Evolutionary conservation across 2,329 filamentous ascomycete genomes (phyloP), one percentile per base, ranked within the genome.

Genomic region (Diaporthe longicolla): DNA sequence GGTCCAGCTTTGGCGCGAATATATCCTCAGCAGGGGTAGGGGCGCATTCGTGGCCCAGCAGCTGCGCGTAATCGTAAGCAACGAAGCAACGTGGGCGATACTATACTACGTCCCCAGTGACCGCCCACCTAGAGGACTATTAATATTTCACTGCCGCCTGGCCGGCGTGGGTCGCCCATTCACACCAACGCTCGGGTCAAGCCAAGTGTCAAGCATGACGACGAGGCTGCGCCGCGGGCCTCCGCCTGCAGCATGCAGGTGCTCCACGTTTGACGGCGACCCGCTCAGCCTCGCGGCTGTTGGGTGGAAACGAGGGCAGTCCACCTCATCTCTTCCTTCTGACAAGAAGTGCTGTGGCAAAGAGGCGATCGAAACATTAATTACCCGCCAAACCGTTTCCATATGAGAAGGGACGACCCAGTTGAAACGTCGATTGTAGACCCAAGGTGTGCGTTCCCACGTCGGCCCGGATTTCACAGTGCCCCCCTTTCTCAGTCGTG

Each of bases 201-300:
- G 48, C 35, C 70, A 52, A 63, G n/a, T 17, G 48, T 52, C 45
- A 63, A 63, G 59, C 57, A n/a, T 63, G 70, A 71, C 70, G 70
- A 71, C 70, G 70, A 71, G 57, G 57, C 69, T 71, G 58, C 70
- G 69, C 69, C 32, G 69, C 45, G 3, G 43, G 37, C 40, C 48
- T 61, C 21, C 43, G 61, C 61, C 45, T 48, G 61, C 43, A 66
- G 32, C 45, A 35, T 61, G 69, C 45, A 61, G 29, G 26, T 70
- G 43, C 68, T 70, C 68, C 69, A 63, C 57, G 57, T 63, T 43
- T 63, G 45, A 52, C 48, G 32, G 37, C 70, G 48, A 63, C 70
- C 57, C 58, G 70, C 70, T 71, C 70, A 71, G 45, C 70, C 70
- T 71, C 70, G 70, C 45, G 48, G 48, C 26, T 19, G 7, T 40